phyloP scores from a whole-genome alignment of 108 stramenopile species.

The Cyclotella sp. region DNA sequence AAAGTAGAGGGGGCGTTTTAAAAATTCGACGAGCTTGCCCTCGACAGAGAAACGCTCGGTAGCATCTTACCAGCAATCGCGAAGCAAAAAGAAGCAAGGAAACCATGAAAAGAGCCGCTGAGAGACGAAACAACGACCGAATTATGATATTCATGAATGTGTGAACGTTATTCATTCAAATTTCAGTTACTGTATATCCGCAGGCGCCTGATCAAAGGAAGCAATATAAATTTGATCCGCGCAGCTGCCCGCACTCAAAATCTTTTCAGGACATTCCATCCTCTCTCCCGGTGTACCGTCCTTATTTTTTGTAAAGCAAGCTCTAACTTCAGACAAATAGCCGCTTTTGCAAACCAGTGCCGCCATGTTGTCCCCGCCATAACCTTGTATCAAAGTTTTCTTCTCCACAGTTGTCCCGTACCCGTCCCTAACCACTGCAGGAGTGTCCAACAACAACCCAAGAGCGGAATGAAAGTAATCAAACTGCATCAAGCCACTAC shows the following conservation, averaged over 20 bases:
- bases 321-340: constrained; percentile 60
- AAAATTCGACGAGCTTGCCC: too few species aligned
- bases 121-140: not conserved
- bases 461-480: constrained; percentile 62
- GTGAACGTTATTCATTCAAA: too few species aligned
- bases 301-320: constrained; percentile 50
- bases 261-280: constrained; percentile 44
- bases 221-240: constrained; percentile 26
- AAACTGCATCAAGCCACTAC: constrained; percentile 56
- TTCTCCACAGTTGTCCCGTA: constrained; percentile 34
- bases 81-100: too few species aligned
- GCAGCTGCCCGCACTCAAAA: constrained; percentile 48
- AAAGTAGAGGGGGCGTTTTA: too few species aligned
- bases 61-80: too few species aligned
- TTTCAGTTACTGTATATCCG: not conserved
- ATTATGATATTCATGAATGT: too few species aligned
- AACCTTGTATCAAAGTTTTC: constrained; percentile 43
- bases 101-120: not conserved
- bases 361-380: constrained; percentile 30
- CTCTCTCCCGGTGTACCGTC: constrained; percentile 36
- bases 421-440: constrained; percentile 37
- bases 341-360: constrained; percentile 43
- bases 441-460: constrained; percentile 46
- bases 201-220: not conserved
- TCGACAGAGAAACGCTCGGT: too few species aligned